These are phyloP conservation scores for Sorghum bicolor DNA, from an alignment of 176 grass and related monocot genomes.

Conservation along the genomic window Sorghum_bicolor_NCBIv3 NC_012877.2:56638501-56639000, in stretches of 20 bases:
- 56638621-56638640: neutral
- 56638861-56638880: neutral
- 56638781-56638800: neutral
- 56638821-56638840: slow-evolving; percentile 75
- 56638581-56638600: neutral
- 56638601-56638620: neutral
- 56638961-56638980: slow-evolving; percentile 31
- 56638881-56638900: slow-evolving; percentile 59
- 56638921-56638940: slow-evolving; percentile 80
- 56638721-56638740: slow-evolving; percentile 23
- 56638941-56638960: slow-evolving; percentile 55
- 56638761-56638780: neutral
- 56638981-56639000: slow-evolving; percentile 75
- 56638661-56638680: slow-evolving; percentile 10
- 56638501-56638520: slow-evolving; percentile 83
- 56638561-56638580: slow-evolving; percentile 1
- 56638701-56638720: neutral
- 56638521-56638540: slow-evolving; percentile 71
- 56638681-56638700: slow-evolving; percentile 36
- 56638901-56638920: slow-evolving; percentile 96
- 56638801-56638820: slow-evolving; percentile 67
- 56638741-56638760: slow-evolving; percentile 61
- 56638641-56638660: slow-evolving; percentile 32
- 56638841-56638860: slow-evolving; percentile 31
- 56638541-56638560: slow-evolving; percentile 49